These are phyloP conservation scores for Starmerella scarabaei DNA, from an alignment of 805 yeast genomes.

Conservation along the genomic window DNA sequence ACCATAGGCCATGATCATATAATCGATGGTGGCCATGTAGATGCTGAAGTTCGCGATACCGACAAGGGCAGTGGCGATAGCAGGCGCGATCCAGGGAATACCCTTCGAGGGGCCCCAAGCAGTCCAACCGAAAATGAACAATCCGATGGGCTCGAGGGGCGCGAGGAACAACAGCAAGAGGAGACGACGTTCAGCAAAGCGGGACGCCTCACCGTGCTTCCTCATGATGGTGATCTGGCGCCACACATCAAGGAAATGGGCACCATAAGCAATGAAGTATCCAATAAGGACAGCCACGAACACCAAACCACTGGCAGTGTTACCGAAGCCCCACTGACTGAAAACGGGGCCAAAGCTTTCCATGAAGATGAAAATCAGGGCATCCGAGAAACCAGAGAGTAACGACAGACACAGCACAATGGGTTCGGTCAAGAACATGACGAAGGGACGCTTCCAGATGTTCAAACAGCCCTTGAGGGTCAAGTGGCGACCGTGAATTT, in stretches of 20 bases:
- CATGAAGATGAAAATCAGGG: constrained; percentile 31
- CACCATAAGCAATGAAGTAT: constrained; percentile 27
- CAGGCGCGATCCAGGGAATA: constrained; percentile 32
- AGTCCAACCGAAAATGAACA: constrained; percentile 34
- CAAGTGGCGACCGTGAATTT: constrained; percentile 20
- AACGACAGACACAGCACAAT: constrained; percentile 30
- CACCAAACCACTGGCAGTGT: constrained; percentile 25
- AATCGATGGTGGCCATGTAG: constrained; percentile 33
- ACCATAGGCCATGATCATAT: constrained; percentile 33
- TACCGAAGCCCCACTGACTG: constrained; percentile 28
- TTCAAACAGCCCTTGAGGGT: background rate
- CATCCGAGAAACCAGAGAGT: constrained; percentile 32
- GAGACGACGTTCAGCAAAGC: constrained; percentile 19
- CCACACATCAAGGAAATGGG: constrained; percentile 28
- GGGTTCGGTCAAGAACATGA: constrained; percentile 31
- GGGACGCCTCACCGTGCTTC: constrained; percentile 24
- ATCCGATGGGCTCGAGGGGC: constrained; percentile 30
- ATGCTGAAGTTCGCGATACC: constrained; percentile 32
- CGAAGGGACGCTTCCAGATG: constrained; percentile 30
- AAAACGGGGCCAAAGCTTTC: constrained; percentile 29
- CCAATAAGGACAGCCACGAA: constrained; percentile 29
- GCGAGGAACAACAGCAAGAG: constrained; percentile 28
- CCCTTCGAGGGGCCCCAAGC: constrained; percentile 27
- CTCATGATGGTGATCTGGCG: constrained; percentile 26
- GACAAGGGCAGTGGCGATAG: constrained; percentile 28